Conservation (phyloP, 176 grass and related monocot species). For the Eragrostis curvula region DNA sequence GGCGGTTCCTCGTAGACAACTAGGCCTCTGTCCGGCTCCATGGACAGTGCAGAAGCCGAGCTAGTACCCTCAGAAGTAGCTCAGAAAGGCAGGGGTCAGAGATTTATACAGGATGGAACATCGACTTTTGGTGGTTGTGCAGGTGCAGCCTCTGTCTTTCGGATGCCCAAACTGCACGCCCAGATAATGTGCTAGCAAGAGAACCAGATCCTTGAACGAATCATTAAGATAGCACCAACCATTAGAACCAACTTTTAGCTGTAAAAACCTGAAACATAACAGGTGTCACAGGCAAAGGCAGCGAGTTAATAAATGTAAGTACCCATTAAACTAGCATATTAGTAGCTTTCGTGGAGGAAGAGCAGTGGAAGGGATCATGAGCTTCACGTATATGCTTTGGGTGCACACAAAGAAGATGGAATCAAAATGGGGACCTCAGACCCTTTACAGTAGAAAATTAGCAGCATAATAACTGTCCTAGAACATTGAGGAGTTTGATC, state of each 20-base stretch:
- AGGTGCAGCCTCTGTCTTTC: slow-evolving; percentile 40
- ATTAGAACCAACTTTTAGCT: slow-evolving; percentile 58
- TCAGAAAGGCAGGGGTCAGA: neutral
- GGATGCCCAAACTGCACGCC: slow-evolving; percentile 29
- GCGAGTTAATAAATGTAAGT: slow-evolving; percentile 32
- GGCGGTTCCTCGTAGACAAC: slow-evolving; percentile 35
- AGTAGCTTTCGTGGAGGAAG: slow-evolving; percentile 34
- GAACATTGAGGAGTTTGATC: slow-evolving; percentile 30
- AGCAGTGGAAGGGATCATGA: slow-evolving; percentile 56
- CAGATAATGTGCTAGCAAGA: slow-evolving; percentile 51
- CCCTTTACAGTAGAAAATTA: slow-evolving; percentile 52
- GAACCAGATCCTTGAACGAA: slow-evolving; percentile 56
- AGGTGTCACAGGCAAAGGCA: slow-evolving; percentile 42
- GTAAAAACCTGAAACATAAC: slow-evolving; percentile 44
- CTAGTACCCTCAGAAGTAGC: slow-evolving; percentile 31
- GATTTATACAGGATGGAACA: slow-evolving; percentile 44
- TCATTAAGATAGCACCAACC: slow-evolving; percentile 58
- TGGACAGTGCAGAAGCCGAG: slow-evolving; percentile 31
- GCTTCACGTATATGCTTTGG: slow-evolving; percentile 50
- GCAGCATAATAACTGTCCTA: slow-evolving; percentile 39
- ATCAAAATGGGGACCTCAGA: slow-evolving; percentile 57
- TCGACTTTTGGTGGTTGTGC: slow-evolving; percentile 43
- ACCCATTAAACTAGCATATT: slow-evolving; percentile 43
- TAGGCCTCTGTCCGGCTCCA: slow-evolving; percentile 54
- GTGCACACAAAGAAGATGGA: slow-evolving; percentile 56